Evolutionary conservation across 2,329 filamentous ascomycete species (phyloP), one percentile per base, ranked within the genome.

Genomic region (Penicillium fuscoglaucum): DNA sequence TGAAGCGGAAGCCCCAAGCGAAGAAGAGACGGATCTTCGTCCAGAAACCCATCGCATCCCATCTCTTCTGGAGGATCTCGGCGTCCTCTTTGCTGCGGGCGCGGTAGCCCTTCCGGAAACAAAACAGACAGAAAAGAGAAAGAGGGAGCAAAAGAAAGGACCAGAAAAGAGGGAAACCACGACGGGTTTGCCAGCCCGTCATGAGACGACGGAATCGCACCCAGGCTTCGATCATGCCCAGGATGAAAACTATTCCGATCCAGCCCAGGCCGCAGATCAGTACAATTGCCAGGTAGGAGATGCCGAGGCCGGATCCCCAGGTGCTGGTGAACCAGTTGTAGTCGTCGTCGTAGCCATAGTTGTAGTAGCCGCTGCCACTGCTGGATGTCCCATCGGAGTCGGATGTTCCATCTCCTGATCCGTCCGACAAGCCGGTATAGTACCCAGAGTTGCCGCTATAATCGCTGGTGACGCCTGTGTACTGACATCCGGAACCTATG

Each of bases 171-270:
- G 71, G 71, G 3, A 73, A 41, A 3, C 71, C 71, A n/a, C 71
- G 70, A 1, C 70, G 65, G 4, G 71, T 68, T 46, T 72, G 70
- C 71, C 70, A 72, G 49, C 71, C 71, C 4, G 64, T 71, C 69
- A 72, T 72, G 24, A 73, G 61, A 5, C 70, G 68, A 47, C 69
- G 68, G 59, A 72, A 73, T 19, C 69, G 68, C 6, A 73, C 49
- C 58, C 68, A 73, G 41, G 62, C 66, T 50, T 73, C 71, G 28
- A 72, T 55, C 40, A 72, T 64, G 28, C 71, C 71, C 3, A 63
- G 46, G 29, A 73, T 60, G 50, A 73, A 61, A 31, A 61, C 62
- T 0, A 72, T 35, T 10, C 63, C 68, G 13, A 71, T 59, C 71
- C 70, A 73, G 43, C 68, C 68, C 0, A 73, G 40, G 6, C 61